Base-by-base conservation (phyloP, 2,329 filamentous ascomycete genomes). In the Neoascochyta sp. region DNA sequence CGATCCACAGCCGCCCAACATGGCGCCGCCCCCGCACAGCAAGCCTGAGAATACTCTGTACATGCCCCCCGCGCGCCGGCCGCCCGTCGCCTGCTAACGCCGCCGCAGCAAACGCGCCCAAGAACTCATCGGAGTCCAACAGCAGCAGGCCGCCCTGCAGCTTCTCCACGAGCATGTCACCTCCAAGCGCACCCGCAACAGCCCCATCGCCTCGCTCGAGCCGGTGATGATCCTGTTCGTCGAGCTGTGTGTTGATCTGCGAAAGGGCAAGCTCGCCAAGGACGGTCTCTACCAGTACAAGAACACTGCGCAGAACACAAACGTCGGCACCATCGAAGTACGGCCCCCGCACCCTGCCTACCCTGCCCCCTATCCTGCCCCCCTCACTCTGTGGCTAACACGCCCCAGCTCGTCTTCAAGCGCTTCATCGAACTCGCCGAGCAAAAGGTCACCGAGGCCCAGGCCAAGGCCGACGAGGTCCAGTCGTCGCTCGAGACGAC, bases 281-380 rank as follows among this genome's bases (percentile, higher is more conserved):
- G 92, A 98, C 71, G 92, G 92, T 41, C 77, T 98, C 27, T 98
- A 96, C 67, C 92, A 95, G 67, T 98, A 98, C 78, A 98, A 98
- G 77, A 98, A 98, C 68, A 96, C 95, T 51, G 90, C 89, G 33
- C 92, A 98, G 68, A 98, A 98, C 72, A 95, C 90, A 53, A 96
- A 96, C 63, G 88, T 98, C 50, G 88, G 80, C 54, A 98, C 92
- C 41, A 98, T 98, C 64, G 92, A 96, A 80, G 84, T 87, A 70
- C 4, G 14, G 27, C 19, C 7, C n/a, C 10, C 12, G 10, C 5
- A 29, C 19, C 28, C 24, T 13, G 12, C 2, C n/a, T 11, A 27
- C 4, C 9, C 5, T 8, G 8, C 16, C 8, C 13, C 8, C 15
- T n/a, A n/a, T n/a, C n/a, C n/a, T n/a, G n/a, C n/a, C n/a, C n/a